phyloP scores from a whole-genome alignment of 805 yeast species.

The Candida coquimbonensis region DNA sequence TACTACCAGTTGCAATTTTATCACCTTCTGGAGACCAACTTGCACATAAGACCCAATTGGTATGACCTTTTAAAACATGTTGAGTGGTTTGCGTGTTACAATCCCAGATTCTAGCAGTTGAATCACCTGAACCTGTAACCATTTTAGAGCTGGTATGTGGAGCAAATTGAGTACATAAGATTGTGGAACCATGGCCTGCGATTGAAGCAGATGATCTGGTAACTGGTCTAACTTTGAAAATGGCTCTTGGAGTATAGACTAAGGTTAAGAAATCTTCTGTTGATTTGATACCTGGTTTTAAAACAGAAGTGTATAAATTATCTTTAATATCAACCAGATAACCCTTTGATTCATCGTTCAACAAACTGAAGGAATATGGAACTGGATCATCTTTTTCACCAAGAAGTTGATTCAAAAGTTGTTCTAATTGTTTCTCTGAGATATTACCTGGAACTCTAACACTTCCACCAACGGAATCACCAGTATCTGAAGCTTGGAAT shows the following conservation, averaged over 20 bases:
- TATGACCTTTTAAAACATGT: conserved; percentile 74
- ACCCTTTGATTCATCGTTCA: conserved; percentile 36
- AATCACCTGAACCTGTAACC: conserved; percentile 96
- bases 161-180: conserved; percentile 87
- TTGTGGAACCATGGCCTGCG: conserved; percentile 92
- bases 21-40: conserved; percentile 90
- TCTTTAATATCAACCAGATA: conserved; percentile 66
- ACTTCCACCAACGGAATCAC: conserved; percentile 77
- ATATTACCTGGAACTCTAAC: conserved; percentile 88
- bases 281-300: conserved; percentile 80
- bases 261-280: conserved; percentile 91
- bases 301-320: conserved; percentile 69
- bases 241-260: conserved; percentile 90
- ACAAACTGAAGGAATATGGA: conserved; percentile 80
- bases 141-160: conserved; percentile 79
- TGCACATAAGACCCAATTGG: conserved; percentile 90
- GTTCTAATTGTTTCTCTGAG: conserved; percentile 79
- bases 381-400: conserved; percentile 63
- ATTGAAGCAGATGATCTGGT: conserved; percentile 89
- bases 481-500: conserved; percentile 91
- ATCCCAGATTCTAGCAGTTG: conserved; percentile 95
- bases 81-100: conserved; percentile 90
- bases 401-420: conserved; percentile 73
- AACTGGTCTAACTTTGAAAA: conserved; percentile 86
- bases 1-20: conserved; percentile 89